Conservation (phyloP, 2,329 filamentous ascomycete genomes). For the Cercospora brassicicola region DNA sequence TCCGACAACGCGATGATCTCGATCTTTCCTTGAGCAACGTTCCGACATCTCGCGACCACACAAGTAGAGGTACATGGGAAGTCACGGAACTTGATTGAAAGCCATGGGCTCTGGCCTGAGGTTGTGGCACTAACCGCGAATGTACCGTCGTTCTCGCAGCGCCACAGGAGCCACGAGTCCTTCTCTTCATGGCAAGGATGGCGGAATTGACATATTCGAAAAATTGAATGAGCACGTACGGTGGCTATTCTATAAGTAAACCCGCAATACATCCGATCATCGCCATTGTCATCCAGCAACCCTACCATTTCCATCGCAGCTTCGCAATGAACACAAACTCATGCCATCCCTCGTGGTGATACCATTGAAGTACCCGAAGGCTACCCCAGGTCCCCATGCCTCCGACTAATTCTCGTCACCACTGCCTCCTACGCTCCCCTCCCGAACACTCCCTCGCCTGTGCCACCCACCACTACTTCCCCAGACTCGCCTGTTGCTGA, state of each 20-base stretch:
- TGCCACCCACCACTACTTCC: background rate
- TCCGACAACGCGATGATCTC: background rate
- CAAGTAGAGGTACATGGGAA: background rate
- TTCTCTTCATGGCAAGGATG: background rate
- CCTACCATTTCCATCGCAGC: background rate
- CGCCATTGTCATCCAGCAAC: background rate
- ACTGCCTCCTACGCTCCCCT: background rate
- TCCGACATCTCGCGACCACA: conserved; percentile 1
- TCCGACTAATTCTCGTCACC: conserved; percentile 12
- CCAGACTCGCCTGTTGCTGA: background rate
- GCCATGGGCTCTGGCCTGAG: background rate
- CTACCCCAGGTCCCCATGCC: background rate
- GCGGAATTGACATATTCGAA: background rate
- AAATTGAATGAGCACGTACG: background rate
- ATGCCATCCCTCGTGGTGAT: background rate
- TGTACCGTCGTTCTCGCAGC: background rate
- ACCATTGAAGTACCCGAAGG: background rate
- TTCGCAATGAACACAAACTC: background rate
- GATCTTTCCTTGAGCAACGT: background rate
- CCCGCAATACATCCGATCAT: conserved; percentile 3
- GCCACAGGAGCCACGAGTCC: background rate
- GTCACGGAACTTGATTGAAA: background rate
- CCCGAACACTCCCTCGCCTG: background rate
- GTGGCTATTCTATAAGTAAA: background rate
- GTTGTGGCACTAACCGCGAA: background rate